Base-by-base conservation (phyloP, 768 basidiomycete genomes). In the Tulasnella sp. region DNA sequence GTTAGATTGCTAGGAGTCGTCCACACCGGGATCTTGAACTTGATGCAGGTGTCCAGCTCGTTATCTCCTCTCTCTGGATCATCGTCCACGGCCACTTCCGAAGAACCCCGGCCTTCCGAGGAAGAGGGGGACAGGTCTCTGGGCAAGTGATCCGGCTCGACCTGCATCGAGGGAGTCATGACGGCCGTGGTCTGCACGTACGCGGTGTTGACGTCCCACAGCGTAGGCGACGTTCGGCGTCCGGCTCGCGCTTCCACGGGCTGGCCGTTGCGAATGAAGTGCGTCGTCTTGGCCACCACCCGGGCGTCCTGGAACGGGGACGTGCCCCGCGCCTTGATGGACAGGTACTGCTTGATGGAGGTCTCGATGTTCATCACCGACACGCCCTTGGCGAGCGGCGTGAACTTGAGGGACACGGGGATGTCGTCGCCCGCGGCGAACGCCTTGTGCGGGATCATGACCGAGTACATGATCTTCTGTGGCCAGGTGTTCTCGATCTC, bases 401-500 rank as follows among this genome's bases (percentile, higher is more conserved):
- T 91, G 85, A 98, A 94, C 85, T 97, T 98, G 85, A 96, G 90
- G 18, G 93, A 87, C 0, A 95, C 93, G 0, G 93, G 93, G 79
- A 98, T 87, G 14, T 89, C 89, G 86, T 98, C 96, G 8, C 96
- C 97, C 0, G 93, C 94, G 0, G 96, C 95, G 92, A 94, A 98
- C 0, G 97, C 97, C 84, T 97, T 97, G 89, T 97, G 96, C 0
- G 97, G 97, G 44, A 99, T 86, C 87, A 96, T 94, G 84, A 96
- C 91, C 7, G 93, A 92, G 85, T 97, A 98, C 96, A 97, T 97
- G 86, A 98, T 88, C 87, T 98, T 99, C 31, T 93, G 93, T 0
- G 97, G 96, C 97, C 97, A 99, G 22, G 96, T 96, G 85, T 97
- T 98, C 86, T 83, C 87, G 76, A 88, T 87, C 85, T 99, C 97